Conservation (phyloP, 1,139 yeast genomes). For the Geotrichum cucujoidarum region DNA sequence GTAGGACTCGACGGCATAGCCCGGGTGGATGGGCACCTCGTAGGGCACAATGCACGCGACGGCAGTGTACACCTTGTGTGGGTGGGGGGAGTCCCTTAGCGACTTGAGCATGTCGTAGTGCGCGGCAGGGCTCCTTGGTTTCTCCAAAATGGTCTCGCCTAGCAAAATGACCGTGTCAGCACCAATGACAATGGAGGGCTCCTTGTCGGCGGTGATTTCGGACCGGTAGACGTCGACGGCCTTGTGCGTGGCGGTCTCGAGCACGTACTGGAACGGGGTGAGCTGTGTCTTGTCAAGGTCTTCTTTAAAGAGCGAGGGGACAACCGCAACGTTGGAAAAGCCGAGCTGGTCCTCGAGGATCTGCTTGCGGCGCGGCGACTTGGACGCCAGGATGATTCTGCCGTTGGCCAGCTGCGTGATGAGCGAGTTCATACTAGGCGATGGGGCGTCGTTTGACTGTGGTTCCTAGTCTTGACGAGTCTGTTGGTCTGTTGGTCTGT, state of each 20-base stretch:
- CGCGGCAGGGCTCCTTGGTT: slow-evolving; percentile 53
- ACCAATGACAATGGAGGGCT: slow-evolving; percentile 50
- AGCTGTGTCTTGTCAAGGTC: slow-evolving; percentile 53
- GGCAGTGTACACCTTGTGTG: slow-evolving; percentile 63
- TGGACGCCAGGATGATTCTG: slow-evolving; percentile 65
- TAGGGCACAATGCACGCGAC: slow-evolving; percentile 50
- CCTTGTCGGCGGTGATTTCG: slow-evolving; percentile 37
- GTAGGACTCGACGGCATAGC: slow-evolving; percentile 38
- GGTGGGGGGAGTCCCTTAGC: slow-evolving; percentile 42
- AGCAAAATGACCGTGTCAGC: slow-evolving; percentile 85
- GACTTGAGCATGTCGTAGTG: slow-evolving; percentile 48
- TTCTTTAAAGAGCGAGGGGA: slow-evolving; percentile 66
- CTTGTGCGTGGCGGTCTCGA: slow-evolving; percentile 64
- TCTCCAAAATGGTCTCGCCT: slow-evolving; percentile 57
- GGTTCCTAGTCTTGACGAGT: too few species aligned
- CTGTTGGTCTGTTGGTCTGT: too few species aligned
- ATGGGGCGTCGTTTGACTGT: too few species aligned
- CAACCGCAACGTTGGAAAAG: slow-evolving; percentile 44
- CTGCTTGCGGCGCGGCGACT: slow-evolving; percentile 74
- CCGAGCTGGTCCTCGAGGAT: slow-evolving; percentile 60
- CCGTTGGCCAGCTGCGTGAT: slow-evolving; percentile 18
- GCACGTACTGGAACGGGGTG: slow-evolving; percentile 59
- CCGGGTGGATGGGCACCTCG: slow-evolving; percentile 39
- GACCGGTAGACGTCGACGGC: slow-evolving; percentile 52
- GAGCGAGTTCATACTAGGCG: slow-evolving; percentile 17